A percentile compares a stretch with the other conserved stretches of the same genome.
Evolutionary conservation across 2,329 filamentous ascomycete genomes (phyloP).

Genomic region (Trichoderma sp.): DNA sequence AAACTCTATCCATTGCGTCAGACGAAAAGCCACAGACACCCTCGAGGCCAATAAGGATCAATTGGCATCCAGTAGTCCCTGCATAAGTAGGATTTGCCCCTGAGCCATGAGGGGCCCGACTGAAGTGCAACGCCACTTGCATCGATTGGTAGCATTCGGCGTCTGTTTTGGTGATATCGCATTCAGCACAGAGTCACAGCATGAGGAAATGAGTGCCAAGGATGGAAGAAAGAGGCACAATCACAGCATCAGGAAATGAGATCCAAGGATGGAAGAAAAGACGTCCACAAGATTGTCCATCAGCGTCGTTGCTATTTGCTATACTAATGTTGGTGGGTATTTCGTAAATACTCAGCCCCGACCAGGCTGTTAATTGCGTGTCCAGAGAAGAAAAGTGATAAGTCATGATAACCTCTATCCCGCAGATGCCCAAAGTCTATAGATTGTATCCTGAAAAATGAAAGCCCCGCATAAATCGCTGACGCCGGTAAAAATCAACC

Average conservation of each 20-base stretch:
- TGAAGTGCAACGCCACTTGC: not conserved
- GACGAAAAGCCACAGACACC: not conserved
- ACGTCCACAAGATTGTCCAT: not conserved
- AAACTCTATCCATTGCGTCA: constrained; percentile 3
- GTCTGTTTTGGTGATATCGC: not conserved
- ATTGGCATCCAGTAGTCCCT: not conserved
- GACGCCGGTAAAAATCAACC: not conserved
- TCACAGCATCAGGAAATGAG: not conserved
- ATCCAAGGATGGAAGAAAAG: not conserved
- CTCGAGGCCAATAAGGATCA: not conserved
- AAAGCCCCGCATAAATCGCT: not conserved
- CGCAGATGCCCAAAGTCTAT: constrained; percentile 16
- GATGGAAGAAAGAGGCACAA: not conserved
- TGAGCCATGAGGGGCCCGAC: not conserved
- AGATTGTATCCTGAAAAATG: constrained; percentile 1
- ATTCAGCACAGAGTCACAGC: not conserved
- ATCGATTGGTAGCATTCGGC: not conserved
- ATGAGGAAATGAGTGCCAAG: not conserved
- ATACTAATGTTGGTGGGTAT: not conserved
- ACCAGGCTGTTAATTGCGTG: not conserved
- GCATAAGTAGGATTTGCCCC: constrained; percentile 1
- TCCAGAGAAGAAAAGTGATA: not conserved
- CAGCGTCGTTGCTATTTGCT: not conserved
- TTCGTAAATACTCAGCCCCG: not conserved
- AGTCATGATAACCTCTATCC: constrained; percentile 1